These are phyloP conservation scores for Blastobotrys buckinghamii DNA, from an alignment of 1,139 yeast genomes.

Conservation along the genomic window DNA sequence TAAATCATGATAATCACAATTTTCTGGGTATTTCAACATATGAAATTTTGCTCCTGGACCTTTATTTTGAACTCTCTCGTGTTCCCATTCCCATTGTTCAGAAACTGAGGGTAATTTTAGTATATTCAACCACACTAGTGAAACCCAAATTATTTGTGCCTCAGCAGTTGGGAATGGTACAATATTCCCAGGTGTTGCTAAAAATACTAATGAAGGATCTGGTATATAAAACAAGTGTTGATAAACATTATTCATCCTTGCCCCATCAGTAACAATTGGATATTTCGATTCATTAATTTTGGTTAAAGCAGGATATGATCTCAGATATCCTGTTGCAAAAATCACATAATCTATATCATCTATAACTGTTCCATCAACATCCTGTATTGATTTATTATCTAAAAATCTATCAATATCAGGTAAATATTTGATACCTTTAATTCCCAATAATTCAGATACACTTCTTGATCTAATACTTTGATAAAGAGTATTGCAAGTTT, in stretches of 20 bases:
- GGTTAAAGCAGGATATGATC: slow-evolving; percentile 43
- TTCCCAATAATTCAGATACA: slow-evolving; percentile 45
- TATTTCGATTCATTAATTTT: slow-evolving; percentile 16
- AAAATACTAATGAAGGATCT: slow-evolving; percentile 52
- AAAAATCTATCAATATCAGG: slow-evolving; percentile 12
- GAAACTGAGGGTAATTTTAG: slow-evolving; percentile 40
- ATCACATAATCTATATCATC: slow-evolving; percentile 45
- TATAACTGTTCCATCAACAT: slow-evolving; percentile 18
- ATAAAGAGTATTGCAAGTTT: slow-evolving; percentile 38
- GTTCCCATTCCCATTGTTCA: slow-evolving; percentile 40
- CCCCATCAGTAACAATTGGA: slow-evolving; percentile 41
- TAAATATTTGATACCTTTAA: slow-evolving; percentile 20
- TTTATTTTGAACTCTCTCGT: slow-evolving; percentile 30
- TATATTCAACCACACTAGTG: slow-evolving; percentile 49
- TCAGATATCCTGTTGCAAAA: slow-evolving; percentile 60
- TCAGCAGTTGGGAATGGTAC: slow-evolving; percentile 58
- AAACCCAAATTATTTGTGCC: slow-evolving; percentile 50
- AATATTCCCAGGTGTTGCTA: slow-evolving; percentile 47
- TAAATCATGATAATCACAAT: slow-evolving; percentile 41
- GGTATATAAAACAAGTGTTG: slow-evolving; percentile 46
- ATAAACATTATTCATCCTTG: slow-evolving; percentile 46
- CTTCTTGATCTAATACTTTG: slow-evolving; percentile 41
- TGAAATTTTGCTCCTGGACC: slow-evolving; percentile 44
- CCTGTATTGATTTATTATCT: slow-evolving; percentile 10
- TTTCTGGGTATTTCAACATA: slow-evolving; percentile 43